Evolutionary conservation across 73 alveolate genomes (phyloP).

Genomic region (Halteria grandinella): DNA sequence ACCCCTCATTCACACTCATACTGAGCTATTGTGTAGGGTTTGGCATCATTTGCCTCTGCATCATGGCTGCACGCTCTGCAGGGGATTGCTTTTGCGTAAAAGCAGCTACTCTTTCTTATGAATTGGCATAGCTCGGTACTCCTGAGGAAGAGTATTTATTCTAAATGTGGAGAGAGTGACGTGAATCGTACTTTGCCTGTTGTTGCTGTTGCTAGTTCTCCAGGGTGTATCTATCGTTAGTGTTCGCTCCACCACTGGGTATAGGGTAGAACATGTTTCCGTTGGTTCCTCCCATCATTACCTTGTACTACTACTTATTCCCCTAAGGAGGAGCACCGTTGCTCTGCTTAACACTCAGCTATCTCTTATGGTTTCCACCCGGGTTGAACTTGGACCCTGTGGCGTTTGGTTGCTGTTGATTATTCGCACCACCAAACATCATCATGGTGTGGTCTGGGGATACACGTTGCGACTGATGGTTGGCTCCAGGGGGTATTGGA

Average conservation of each 20-base stretch:
- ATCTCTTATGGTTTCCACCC: background rate
- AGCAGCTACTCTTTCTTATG: conserved; percentile 18
- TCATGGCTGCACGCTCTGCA: background rate
- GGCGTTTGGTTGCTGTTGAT: background rate
- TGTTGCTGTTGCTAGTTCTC: background rate
- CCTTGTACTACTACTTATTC: background rate
- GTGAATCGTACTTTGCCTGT: conserved; percentile 11
- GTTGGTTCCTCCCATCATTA: background rate
- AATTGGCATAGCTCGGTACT: conserved; percentile 32
- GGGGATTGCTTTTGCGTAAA: background rate
- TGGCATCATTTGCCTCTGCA: background rate
- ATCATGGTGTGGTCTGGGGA: background rate
- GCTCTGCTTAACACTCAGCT: background rate
- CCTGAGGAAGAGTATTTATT: conserved; percentile 45
- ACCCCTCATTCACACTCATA: no score
- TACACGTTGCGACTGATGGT: background rate
- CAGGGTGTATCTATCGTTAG: background rate
- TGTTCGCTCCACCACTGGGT: background rate
- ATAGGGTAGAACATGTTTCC: background rate
- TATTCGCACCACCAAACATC: background rate
- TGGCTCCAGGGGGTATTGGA: no score
- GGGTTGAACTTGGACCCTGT: background rate
- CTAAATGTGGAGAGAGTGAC: conserved; percentile 2
- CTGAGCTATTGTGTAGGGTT: background rate
- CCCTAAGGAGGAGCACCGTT: background rate